phyloP scores from a whole-genome alignment of 768 basidiomycete species.

The Russula abietina region DNA sequence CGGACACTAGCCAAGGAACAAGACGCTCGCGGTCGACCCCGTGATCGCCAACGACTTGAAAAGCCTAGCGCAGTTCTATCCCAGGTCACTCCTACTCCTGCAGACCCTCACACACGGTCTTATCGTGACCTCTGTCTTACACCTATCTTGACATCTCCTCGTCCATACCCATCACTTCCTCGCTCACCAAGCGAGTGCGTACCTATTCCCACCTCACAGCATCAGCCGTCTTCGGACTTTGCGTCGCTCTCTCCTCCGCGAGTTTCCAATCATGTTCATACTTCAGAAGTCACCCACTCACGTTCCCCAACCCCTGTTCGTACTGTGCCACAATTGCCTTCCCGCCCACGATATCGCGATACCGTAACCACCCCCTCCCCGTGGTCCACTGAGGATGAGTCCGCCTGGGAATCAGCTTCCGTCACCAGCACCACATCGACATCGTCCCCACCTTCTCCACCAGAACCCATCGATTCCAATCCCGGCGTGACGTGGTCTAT shows the following conservation, averaged over 20 bases:
- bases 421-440: constrained; percentile 55
- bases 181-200: constrained; percentile 31
- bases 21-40: constrained; percentile 54
- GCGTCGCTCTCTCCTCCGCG: constrained; percentile 8
- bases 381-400: constrained; percentile 75
- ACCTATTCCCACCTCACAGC: constrained; percentile 1
- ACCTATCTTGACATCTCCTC: constrained; percentile 32
- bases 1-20: constrained; percentile 38
- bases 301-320: constrained; percentile 39
- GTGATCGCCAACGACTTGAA: constrained; percentile 46
- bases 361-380: constrained; percentile 42
- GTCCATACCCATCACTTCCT: constrained; percentile 28
- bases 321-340: constrained; percentile 28
- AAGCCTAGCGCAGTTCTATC: constrained; percentile 32
- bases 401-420: constrained; percentile 69
- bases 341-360: constrained; percentile 23
- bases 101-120: constrained; percentile 26
- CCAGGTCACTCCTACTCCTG: constrained; percentile 27
- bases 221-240: constrained; percentile 11
- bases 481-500: constrained; percentile 29
- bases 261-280: constrained; percentile 8
- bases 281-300: constrained; percentile 28
- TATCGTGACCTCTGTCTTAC: constrained; percentile 30
- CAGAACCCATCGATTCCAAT: constrained; percentile 31
- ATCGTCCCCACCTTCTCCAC: constrained; percentile 38